Percentiles rank a stretch among this genome's conserved stretches.
Evolutionary conservation across 306 rosid genomes (phyloP).

Genomic region (Trichosanthes cucumerina): DNA sequence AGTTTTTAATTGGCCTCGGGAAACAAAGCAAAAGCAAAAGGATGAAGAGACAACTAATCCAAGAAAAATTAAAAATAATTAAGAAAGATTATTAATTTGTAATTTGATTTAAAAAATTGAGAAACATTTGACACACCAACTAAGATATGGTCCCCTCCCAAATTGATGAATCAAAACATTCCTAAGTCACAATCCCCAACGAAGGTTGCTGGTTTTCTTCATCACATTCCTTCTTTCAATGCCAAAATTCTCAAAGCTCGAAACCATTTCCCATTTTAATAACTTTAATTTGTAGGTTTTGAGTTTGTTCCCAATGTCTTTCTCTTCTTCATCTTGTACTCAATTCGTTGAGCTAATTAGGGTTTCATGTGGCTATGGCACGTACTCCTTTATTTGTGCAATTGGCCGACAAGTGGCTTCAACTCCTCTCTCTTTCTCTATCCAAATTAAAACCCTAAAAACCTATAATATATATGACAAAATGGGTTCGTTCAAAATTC

Average conservation of each 20-base stretch:
- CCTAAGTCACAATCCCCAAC: slow-evolving; percentile 25
- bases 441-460: background rate
- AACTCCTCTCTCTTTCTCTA: slow-evolving; percentile 16
- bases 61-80: background rate
- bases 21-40: background rate
- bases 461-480: slow-evolving; percentile 5
- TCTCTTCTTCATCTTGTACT: background rate
- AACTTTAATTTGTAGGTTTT: slow-evolving; percentile 8
- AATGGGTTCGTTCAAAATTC: background rate
- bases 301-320: slow-evolving; percentile 22
- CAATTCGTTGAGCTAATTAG: slow-evolving; percentile 3
- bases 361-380: slow-evolving; percentile 5
- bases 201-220: slow-evolving; percentile 12
- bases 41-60: background rate
- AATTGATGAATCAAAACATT: slow-evolving; percentile 26
- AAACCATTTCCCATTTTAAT: slow-evolving; percentile 7
- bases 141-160: background rate
- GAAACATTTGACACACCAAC: slow-evolving; percentile 8
- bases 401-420: slow-evolving; percentile 45
- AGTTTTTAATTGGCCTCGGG: background rate
- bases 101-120: background rate
- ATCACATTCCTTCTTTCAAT: slow-evolving; percentile 23
- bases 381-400: slow-evolving; percentile 20
- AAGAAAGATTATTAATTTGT: background rate
- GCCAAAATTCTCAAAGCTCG: slow-evolving; percentile 20